Conservation (phyloP, 371 early-diverging fungal species). For the Lichtheimia corymbifera region DNA sequence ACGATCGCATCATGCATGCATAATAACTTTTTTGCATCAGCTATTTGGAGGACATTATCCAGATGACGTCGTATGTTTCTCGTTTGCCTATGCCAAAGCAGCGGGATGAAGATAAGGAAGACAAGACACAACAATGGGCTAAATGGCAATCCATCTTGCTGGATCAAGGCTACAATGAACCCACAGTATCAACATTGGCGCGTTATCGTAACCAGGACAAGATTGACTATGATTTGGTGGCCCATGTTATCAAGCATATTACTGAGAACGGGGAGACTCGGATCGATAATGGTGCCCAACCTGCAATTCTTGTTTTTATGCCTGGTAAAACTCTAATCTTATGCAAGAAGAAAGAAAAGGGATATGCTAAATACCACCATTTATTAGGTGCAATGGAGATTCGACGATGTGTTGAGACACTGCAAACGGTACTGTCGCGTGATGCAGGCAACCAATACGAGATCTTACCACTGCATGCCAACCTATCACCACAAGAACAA, state of each 20-base stretch:
- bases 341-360: background rate
- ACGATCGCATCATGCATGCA: background rate
- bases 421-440: conserved; percentile 30
- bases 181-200: conserved; percentile 44
- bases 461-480: conserved; percentile 74
- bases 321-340: conserved; percentile 47
- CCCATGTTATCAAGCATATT: conserved; percentile 62
- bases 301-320: conserved; percentile 75
- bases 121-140: conserved; percentile 33
- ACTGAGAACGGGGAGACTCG: conserved; percentile 43
- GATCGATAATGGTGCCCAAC: conserved; percentile 34
- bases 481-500: conserved; percentile 73
- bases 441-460: conserved; percentile 22
- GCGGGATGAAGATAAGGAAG: conserved; percentile 24
- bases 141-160: conserved; percentile 46
- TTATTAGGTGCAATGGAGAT: conserved; percentile 71
- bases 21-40: conserved; percentile 10
- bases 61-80: conserved; percentile 43
- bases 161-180: conserved; percentile 47
- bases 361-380: conserved; percentile 3
- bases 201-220: conserved; percentile 52
- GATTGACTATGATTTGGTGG: conserved; percentile 71
- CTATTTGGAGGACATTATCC: conserved; percentile 63
- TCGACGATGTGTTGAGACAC: conserved; percentile 63
- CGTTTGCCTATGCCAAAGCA: conserved; percentile 36